Percentiles rank a stretch among this genome's conserved stretches.
These are phyloP conservation scores for Russula foetens DNA, from an alignment of 768 basidiomycete genomes.

Conservation along the genomic window DNA sequence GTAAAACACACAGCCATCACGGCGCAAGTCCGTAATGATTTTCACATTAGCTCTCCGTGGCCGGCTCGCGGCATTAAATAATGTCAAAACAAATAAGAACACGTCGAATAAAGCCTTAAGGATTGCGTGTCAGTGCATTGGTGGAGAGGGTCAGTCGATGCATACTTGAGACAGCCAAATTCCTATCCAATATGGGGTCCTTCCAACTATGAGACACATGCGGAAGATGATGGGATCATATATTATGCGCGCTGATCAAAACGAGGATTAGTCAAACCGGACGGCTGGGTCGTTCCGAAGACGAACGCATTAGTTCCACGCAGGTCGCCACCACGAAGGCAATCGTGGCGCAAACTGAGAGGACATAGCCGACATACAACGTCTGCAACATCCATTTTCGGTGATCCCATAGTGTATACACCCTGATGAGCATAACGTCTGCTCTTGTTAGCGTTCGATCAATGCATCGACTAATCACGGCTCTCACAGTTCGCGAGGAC, in stretches of 20 bases:
- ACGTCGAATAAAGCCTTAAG: slow-evolving; percentile 31
- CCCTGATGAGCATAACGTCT: slow-evolving; percentile 31
- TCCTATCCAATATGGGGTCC: slow-evolving; percentile 11
- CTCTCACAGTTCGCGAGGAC: slow-evolving; percentile 24
- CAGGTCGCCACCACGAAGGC: slow-evolving; percentile 1
- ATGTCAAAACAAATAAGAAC: slow-evolving; percentile 28
- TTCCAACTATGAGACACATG: slow-evolving; percentile 12
- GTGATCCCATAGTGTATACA: slow-evolving; percentile 33
- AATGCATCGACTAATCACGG: slow-evolving; percentile 11
- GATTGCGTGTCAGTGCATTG: neutral
- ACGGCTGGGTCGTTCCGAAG: neutral
- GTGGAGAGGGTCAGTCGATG: neutral
- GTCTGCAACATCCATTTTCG: slow-evolving; percentile 20
- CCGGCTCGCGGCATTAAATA: slow-evolving; percentile 31
- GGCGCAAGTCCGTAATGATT: slow-evolving; percentile 28
- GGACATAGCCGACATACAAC: neutral
- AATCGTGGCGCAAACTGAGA: slow-evolving; percentile 7
- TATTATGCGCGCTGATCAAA: neutral
- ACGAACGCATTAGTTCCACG: slow-evolving; percentile 7
- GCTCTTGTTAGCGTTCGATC: slow-evolving; percentile 23
- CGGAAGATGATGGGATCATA: slow-evolving; percentile 5
- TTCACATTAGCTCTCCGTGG: slow-evolving; percentile 28
- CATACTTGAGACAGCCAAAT: slow-evolving; percentile 33
- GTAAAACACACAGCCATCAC: slow-evolving; percentile 33
- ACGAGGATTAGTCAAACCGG: neutral